These are phyloP conservation scores for Hypoxylon sp. DNA, from an alignment of 2,329 filamentous ascomycete genomes.

Conservation along the genomic window DNA sequence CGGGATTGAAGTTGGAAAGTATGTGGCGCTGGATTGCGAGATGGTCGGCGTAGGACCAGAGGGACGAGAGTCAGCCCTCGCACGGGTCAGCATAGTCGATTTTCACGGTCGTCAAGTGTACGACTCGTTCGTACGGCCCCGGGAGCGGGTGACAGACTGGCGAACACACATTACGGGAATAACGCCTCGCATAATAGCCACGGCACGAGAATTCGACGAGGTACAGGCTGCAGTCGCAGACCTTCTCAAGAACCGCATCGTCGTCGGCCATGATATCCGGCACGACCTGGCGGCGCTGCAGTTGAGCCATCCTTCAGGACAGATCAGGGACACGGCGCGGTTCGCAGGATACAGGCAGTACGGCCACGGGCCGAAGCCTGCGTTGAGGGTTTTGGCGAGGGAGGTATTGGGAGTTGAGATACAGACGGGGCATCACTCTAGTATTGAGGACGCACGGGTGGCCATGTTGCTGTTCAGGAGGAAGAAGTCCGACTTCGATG, in stretches of 20 bases:
- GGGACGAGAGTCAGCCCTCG: conserved; percentile 80
- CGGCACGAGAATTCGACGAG: conserved; percentile 79
- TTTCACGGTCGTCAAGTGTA: conserved; percentile 94
- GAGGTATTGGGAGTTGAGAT: conserved; percentile 74
- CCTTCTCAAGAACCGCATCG: conserved; percentile 74
- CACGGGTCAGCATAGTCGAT: conserved; percentile 91
- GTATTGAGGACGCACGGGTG: conserved; percentile 84
- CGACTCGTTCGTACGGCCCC: conserved; percentile 89
- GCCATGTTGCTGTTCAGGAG: conserved; percentile 90
- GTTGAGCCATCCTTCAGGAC: conserved; percentile 81
- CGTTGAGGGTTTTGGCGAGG: conserved; percentile 71
- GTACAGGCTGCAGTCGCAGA: conserved; percentile 81
- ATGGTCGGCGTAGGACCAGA: conserved; percentile 92
- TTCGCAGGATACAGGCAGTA: conserved; percentile 81
- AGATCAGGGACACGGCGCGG: conserved; percentile 88
- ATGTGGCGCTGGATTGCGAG: conserved; percentile 94
- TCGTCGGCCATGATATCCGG: conserved; percentile 80
- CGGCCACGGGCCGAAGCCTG: conserved; percentile 77
- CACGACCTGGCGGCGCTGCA: conserved; percentile 81
- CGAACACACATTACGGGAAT: conserved; percentile 90
- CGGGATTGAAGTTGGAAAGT: conserved; percentile 84
- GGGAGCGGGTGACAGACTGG: conserved; percentile 88
- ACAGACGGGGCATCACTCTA: conserved; percentile 75
- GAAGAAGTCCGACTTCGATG: conserved; percentile 88
- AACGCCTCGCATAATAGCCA: conserved; percentile 67